Percentiles rank a stretch among this genome's conserved stretches.
Evolutionary conservation across 75 land plant species (phyloP).

Genomic region (Azolla pinnata): DNA sequence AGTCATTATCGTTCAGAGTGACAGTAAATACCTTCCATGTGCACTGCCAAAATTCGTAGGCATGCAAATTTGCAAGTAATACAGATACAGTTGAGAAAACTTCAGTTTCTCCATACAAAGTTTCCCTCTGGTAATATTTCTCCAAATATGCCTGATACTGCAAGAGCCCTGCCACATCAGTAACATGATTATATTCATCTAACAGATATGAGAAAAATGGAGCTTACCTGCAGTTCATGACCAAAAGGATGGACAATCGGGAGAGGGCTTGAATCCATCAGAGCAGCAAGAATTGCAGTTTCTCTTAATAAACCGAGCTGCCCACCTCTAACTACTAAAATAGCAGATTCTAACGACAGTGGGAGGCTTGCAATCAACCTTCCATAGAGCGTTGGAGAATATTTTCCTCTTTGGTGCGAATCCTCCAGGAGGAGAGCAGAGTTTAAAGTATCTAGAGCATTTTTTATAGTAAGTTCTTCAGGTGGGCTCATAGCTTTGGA

Average conservation of each 20-base stretch:
- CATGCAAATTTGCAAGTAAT: constrained; percentile 50
- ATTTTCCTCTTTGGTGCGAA: constrained; percentile 39
- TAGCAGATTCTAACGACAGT: constrained; percentile 71
- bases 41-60: constrained; percentile 78
- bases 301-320: constrained; percentile 52
- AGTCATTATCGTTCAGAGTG: no score
- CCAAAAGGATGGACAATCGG: constrained; percentile 77
- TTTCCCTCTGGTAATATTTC: constrained; percentile 27
- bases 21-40: constrained; percentile 58
- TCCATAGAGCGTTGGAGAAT: constrained; percentile 71
- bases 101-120: constrained; percentile 3
- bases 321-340: constrained; percentile 57
- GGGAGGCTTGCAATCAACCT: constrained; percentile 50
- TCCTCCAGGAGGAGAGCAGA: constrained; percentile 30
- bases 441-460: constrained; percentile 47
- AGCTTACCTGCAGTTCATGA: constrained; percentile 25
- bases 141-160: constrained; percentile 39
- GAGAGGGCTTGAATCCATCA: constrained; percentile 62
- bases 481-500: constrained; percentile 74
- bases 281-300: constrained; percentile 52
- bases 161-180: neutral
- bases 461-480: constrained; percentile 38
- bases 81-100: constrained; percentile 23
- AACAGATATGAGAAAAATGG: neutral
- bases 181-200: neutral